Evolutionary conservation across 345 rosid genomes (phyloP).

Genomic region (Brassica cretica): DNA sequence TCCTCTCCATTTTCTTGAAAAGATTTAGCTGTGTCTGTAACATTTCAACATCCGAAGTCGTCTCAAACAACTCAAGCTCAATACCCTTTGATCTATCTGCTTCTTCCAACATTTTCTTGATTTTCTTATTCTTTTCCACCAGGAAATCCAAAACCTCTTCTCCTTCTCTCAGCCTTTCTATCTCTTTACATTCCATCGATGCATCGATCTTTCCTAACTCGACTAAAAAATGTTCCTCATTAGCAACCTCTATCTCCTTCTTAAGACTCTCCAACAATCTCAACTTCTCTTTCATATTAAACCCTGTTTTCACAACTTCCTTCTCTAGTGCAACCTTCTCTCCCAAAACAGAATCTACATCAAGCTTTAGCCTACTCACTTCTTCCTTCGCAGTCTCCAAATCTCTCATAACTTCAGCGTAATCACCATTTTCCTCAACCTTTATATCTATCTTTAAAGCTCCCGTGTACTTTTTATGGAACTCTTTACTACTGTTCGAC

Average conservation of each 20-base stretch:
- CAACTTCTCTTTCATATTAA: constrained; percentile 29
- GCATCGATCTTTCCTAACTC: constrained; percentile 73
- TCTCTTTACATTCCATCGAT: constrained; percentile 47
- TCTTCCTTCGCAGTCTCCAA: constrained; percentile 59
- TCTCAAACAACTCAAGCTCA: constrained; percentile 56
- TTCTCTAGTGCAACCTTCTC: constrained; percentile 52
- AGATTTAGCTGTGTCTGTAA: constrained; percentile 53
- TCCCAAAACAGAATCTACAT: constrained; percentile 50
- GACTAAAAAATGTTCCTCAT: constrained; percentile 62
- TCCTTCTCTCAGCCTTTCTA: constrained; percentile 48
- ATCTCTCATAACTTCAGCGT: constrained; percentile 54
- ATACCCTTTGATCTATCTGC: constrained; percentile 47
- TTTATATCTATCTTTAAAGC: constrained; percentile 20
- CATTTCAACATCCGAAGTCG: constrained; percentile 53
- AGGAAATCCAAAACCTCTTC: constrained; percentile 40
- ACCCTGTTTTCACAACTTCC: constrained; percentile 39
- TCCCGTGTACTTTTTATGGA: constrained; percentile 34
- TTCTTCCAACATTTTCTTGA: constrained; percentile 46
- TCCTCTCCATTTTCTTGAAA: constrained; percentile 45
- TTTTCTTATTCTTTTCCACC: constrained; percentile 43
- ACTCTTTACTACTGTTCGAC: constrained; percentile 35
- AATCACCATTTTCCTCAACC: constrained; percentile 21
- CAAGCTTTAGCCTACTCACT: constrained; percentile 63
- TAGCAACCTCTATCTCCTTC: constrained; percentile 61
- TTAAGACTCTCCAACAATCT: constrained; percentile 44